Conservation (phyloP, 805 yeast genomes). For the Clavispora asparagi region DNA sequence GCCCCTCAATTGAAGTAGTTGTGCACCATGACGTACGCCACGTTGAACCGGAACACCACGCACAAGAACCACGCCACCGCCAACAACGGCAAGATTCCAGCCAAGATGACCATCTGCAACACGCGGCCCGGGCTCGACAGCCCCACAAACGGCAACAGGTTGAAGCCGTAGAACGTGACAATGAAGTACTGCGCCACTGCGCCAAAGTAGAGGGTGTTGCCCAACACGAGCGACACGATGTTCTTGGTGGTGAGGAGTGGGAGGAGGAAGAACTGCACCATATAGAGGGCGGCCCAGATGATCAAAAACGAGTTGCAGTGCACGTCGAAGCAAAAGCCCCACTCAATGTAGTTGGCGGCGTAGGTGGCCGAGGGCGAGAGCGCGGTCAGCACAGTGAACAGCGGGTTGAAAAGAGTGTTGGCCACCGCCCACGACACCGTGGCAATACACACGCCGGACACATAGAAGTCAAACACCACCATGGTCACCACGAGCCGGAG, state of each 20-base stretch:
- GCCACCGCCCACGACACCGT: slow-evolving; percentile 71
- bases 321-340: slow-evolving; percentile 93
- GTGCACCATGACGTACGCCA: slow-evolving; percentile 60
- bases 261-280: slow-evolving; percentile 25
- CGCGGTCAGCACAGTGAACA: slow-evolving; percentile 7
- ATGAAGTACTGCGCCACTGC: slow-evolving; percentile 73
- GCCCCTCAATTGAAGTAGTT: slow-evolving; percentile 32
- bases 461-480: slow-evolving; percentile 79
- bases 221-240: slow-evolving; percentile 65
- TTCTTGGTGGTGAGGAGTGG: slow-evolving; percentile 65
- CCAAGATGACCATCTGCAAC: slow-evolving; percentile 52
- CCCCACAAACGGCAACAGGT: slow-evolving; percentile 33
- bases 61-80: slow-evolving; percentile 52
- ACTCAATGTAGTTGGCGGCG: slow-evolving; percentile 52
- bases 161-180: slow-evolving; percentile 84
- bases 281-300: slow-evolving; percentile 42
- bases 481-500: slow-evolving; percentile 67
- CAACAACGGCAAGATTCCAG: slow-evolving; percentile 61
- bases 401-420: slow-evolving; percentile 51
- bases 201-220: slow-evolving; percentile 69
- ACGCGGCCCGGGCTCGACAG: slow-evolving; percentile 39
- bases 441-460: slow-evolving; percentile 64
- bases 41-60: slow-evolving; percentile 63
- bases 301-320: slow-evolving; percentile 62
- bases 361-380: slow-evolving; percentile 8